Conservation (phyloP, 1,284 basidiomycete species). For the Vanrija humicola region DNA sequence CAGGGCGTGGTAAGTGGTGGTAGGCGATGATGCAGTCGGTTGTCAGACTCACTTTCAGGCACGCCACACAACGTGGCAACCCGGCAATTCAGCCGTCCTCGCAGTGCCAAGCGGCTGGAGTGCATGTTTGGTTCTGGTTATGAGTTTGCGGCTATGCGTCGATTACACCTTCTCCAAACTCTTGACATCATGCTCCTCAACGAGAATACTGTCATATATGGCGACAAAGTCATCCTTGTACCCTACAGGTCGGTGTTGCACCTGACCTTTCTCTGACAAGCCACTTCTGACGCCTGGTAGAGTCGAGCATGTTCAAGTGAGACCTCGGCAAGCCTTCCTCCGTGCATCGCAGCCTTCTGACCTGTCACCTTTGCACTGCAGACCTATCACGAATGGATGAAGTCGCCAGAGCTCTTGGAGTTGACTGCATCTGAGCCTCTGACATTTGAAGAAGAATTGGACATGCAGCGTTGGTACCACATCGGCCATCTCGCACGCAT, state of each 20-base stretch:
- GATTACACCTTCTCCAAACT: background rate
- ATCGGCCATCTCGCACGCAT: background rate
- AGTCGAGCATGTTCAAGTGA: slow-evolving; percentile 61
- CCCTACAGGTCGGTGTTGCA: slow-evolving; percentile 59
- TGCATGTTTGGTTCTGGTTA: background rate
- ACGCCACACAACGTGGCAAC: background rate
- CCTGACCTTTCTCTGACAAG: background rate
- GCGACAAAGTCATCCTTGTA: slow-evolving; percentile 62
- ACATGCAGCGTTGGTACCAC: slow-evolving; percentile 76
- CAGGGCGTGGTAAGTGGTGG: too few relatives aligned
- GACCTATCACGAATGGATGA: slow-evolving; percentile 93
- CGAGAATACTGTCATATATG: slow-evolving; percentile 60
- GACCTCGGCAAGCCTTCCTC: slow-evolving; percentile 10
- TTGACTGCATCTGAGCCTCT: slow-evolving; percentile 85
- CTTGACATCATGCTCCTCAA: slow-evolving; percentile 59
- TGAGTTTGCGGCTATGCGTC: background rate
- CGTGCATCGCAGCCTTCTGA: too few relatives aligned
- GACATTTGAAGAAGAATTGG: slow-evolving; percentile 75
- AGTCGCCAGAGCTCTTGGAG: slow-evolving; percentile 64
- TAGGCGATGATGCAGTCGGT: too few relatives aligned
- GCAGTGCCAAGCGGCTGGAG: too few relatives aligned
- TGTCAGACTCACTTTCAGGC: background rate
- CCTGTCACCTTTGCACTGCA: slow-evolving; percentile 33
- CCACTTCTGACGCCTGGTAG: slow-evolving; percentile 32
- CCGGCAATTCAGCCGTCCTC: too few relatives aligned